Percentiles rank a stretch among this genome's conserved stretches.
Evolutionary conservation across 2,329 filamentous ascomycete genomes (phyloP).

Genomic region (Anthostomella pinea): DNA sequence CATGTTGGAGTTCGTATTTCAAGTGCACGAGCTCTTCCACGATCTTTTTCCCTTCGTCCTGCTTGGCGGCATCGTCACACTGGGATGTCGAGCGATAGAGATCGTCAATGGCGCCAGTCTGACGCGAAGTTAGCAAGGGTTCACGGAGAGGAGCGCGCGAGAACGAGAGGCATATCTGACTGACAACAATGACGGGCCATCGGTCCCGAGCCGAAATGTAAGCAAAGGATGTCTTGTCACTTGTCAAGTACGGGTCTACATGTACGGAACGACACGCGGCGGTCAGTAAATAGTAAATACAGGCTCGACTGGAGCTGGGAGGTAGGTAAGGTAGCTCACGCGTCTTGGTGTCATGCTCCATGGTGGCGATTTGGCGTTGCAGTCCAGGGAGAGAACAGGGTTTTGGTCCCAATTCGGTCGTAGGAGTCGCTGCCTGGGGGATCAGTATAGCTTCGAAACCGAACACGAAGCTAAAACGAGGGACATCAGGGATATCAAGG

Average conservation of each 20-base stretch:
- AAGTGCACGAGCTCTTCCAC: conserved; percentile 74
- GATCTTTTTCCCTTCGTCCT: conserved; percentile 81
- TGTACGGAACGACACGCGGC: not conserved
- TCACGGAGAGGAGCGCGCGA: too few relatives aligned
- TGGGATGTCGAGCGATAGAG: conserved; percentile 71
- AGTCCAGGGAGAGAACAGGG: too few relatives aligned
- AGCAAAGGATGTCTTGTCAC: conserved; percentile 82
- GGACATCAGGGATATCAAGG: too few relatives aligned
- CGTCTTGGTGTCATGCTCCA: conserved; percentile 52
- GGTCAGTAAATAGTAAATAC: too few relatives aligned
- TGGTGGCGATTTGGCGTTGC: too few relatives aligned
- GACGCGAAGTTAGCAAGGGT: conserved; percentile 8
- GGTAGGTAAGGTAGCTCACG: conserved; percentile 49
- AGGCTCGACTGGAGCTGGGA: not conserved
- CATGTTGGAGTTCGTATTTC: conserved; percentile 94
- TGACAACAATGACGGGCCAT: conserved; percentile 90
- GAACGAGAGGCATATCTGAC: conserved; percentile 26
- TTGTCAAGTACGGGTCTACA: conserved; percentile 78
- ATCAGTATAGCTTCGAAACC: too few relatives aligned
- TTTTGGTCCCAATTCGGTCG: too few relatives aligned
- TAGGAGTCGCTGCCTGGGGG: too few relatives aligned
- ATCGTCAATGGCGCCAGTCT: conserved; percentile 94
- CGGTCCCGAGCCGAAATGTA: conserved; percentile 79
- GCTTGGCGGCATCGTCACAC: conserved; percentile 59
- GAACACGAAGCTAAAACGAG: too few relatives aligned